Evolutionary conservation across 129 eudicot species (phyloP).

Genomic region (carrot (Daucus carota)): DH1_v3.0 NC_030387.2:15419001-15419500

Average conservation of each 20-base stretch:
- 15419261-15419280: background rate
- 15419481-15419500: conserved; percentile 32
- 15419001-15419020: conserved; percentile 67
- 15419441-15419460: conserved; percentile 78
- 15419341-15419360: background rate
- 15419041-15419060: conserved; percentile 50
- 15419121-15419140: conserved; percentile 15
- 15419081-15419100: background rate
- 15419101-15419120: background rate
- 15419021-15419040: conserved; percentile 71
- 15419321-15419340: background rate
- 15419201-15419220: conserved; percentile 54
- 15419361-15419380: background rate
- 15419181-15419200: conserved; percentile 40
- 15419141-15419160: conserved; percentile 79
- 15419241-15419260: too few relatives aligned
- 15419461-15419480: conserved; percentile 35
- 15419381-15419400: background rate
- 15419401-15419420: background rate
- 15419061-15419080: background rate
- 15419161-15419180: conserved; percentile 61
- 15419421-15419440: conserved; percentile 9
- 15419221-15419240: conserved; percentile 1
- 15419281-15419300: background rate
- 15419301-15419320: background rate